Percentiles rank a stretch among this genome's conserved stretches.
Conservation (phyloP, 371 early-diverging fungal species). For the Actinomucor elegans region DNA sequence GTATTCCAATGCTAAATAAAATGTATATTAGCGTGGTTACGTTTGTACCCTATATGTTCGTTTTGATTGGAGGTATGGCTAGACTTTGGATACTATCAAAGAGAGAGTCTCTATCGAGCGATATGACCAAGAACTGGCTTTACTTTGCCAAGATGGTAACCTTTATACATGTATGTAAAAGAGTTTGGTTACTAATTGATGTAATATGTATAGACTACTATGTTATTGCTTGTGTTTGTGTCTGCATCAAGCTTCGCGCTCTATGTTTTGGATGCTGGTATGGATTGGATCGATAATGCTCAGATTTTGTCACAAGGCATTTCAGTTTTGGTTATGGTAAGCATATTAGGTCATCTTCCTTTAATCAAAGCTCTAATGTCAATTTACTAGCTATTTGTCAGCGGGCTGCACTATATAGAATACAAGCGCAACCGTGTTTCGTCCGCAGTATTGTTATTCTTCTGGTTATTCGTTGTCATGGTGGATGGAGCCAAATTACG, state of each 20-base stretch:
- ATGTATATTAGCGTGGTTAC: constrained; percentile 30
- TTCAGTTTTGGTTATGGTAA: constrained; percentile 38
- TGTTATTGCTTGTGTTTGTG: constrained; percentile 28
- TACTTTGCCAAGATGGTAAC: constrained; percentile 60
- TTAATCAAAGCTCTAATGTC: too few species aligned
- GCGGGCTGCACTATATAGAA: constrained; percentile 65
- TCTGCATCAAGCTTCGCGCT: constrained; percentile 11
- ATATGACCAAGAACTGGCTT: constrained; percentile 47
- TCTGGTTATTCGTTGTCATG: constrained; percentile 69
- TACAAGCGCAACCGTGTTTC: constrained; percentile 65
- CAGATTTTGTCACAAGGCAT: constrained; percentile 29
- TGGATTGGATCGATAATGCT: constrained; percentile 41
- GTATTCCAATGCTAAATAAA: not conserved
- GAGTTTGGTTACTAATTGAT: too few species aligned
- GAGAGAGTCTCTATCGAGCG: constrained; percentile 32
- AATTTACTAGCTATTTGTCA: constrained; percentile 48
- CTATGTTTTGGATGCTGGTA: constrained; percentile 9
- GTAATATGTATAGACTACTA: constrained; percentile 18
- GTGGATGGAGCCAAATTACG: constrained; percentile 57
- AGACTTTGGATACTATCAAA: constrained; percentile 48
- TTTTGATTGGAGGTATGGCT: constrained; percentile 50
- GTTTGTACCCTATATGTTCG: constrained; percentile 44
- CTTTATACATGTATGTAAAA: too few species aligned
- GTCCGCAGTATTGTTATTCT: constrained; percentile 73
- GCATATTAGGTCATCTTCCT: not conserved